phyloP scores from a whole-genome alignment of 2,329 filamentous ascomycete genomes.

The Xylaria sp. region DNA sequence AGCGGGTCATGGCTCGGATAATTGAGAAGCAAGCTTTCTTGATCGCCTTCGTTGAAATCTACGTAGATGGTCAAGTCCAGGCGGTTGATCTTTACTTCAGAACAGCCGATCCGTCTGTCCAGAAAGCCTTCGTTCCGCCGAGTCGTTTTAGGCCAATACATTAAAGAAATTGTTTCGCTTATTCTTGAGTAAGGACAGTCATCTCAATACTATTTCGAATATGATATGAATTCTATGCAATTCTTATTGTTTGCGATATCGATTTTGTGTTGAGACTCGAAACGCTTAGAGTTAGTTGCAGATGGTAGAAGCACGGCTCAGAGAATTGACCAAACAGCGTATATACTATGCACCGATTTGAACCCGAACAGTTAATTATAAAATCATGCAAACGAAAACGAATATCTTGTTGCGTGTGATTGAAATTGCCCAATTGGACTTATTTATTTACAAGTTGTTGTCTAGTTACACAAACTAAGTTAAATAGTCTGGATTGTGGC shows the following conservation, averaged over 20 bases:
- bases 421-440: too few species aligned
- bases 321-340: background rate
- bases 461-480: background rate
- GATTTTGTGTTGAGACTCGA: background rate
- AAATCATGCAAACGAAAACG: too few species aligned
- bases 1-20: conserved; percentile 4
- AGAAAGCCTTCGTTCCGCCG: background rate
- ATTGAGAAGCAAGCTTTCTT: background rate
- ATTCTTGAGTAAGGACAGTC: background rate
- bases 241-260: background rate
- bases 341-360: background rate
- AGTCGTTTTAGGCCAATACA: background rate
- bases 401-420: too few species aligned
- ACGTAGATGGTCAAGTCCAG: background rate
- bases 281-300: background rate
- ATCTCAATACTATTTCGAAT: background rate
- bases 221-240: background rate
- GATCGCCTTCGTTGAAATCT: background rate
- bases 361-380: too few species aligned
- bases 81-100: background rate
- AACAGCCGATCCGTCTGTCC: background rate
- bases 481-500: conserved; percentile 18
- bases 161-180: background rate
- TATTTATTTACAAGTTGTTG: background rate
- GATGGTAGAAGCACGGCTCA: background rate